A percentile compares a stretch with the other conserved stretches of the same genome.
phyloP scores from a whole-genome alignment of 805 yeast species.

The Wickerhamiella brachini region DNA sequence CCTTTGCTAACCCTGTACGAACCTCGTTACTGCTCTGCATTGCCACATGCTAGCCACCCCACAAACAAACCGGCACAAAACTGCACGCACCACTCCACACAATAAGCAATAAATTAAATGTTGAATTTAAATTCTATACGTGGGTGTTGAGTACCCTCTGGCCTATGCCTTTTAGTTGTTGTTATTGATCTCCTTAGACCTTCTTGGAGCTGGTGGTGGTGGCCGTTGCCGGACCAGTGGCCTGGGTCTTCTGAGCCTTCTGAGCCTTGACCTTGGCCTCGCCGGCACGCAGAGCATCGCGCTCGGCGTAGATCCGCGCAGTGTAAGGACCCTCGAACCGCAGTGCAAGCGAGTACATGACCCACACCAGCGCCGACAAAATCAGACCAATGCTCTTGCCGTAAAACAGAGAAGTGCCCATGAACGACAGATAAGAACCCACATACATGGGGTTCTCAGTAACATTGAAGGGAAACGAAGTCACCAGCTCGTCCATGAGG shows the following conservation, averaged over 20 bases:
- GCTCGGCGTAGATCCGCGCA: constrained; percentile 70
- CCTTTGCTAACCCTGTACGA: too few species aligned
- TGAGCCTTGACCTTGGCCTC: constrained; percentile 17
- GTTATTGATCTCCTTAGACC: too few species aligned
- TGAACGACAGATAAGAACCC: constrained; percentile 78
- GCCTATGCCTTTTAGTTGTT: neutral
- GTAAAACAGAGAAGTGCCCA: constrained; percentile 78
- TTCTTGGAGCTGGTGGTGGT: neutral
- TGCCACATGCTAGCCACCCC: too few species aligned
- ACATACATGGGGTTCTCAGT: constrained; percentile 93
- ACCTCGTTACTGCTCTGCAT: too few species aligned
- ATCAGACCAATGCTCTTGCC: constrained; percentile 84
- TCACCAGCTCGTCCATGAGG: constrained; percentile 78
- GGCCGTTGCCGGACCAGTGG: neutral
- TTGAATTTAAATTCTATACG: neutral
- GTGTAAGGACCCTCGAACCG: constrained; percentile 94
- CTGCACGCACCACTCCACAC: too few species aligned
- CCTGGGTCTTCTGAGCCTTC: too few species aligned
- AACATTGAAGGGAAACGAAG: constrained; percentile 85
- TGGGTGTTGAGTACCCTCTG: neutral
- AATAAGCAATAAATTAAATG: neutral
- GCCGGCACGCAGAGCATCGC: constrained; percentile 30
- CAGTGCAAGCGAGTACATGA: constrained; percentile 75
- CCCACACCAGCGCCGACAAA: constrained; percentile 55
- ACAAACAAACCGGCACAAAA: too few species aligned